Evolutionary conservation across 306 rosid species (phyloP).

Genomic region (Acacia confusa): DNA sequence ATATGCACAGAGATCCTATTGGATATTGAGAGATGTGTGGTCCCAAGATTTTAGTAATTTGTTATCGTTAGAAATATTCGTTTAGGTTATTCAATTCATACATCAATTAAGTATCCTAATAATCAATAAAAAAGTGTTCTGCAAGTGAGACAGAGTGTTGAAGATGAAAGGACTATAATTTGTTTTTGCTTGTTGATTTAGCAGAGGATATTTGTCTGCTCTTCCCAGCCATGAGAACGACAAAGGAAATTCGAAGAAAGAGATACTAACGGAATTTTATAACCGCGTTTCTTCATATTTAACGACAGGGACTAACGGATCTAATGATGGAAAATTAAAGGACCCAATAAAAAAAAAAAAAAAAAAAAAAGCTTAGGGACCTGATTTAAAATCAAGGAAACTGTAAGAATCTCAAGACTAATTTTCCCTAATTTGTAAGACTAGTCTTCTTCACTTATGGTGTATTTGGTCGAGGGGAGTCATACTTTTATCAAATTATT

Average conservation of each 20-base stretch:
- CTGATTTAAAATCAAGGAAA: no score
- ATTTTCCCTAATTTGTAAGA: no score
- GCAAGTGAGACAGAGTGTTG: neutral
- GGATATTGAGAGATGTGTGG: neutral
- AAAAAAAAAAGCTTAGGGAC: no score
- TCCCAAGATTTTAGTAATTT: neutral
- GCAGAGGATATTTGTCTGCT: neutral
- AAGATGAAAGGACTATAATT: no score
- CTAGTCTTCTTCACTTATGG: no score
- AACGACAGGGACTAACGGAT: no score
- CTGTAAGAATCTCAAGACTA: no score
- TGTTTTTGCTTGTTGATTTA: neutral
- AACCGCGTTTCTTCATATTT: no score
- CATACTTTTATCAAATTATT: no score
- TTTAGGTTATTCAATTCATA: neutral
- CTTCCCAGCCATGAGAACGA: neutral
- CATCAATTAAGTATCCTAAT: neutral
- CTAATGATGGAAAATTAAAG: no score
- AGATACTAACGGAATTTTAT: neutral
- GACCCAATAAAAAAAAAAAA: no score
- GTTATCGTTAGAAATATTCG: neutral
- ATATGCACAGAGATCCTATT: neutral
- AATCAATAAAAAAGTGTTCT: neutral
- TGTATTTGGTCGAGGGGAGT: no score
- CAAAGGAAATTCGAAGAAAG: neutral